Evolutionary conservation across 208 protist genomes (phyloP).

Genomic region (Tetramitus jugosus): DNA sequence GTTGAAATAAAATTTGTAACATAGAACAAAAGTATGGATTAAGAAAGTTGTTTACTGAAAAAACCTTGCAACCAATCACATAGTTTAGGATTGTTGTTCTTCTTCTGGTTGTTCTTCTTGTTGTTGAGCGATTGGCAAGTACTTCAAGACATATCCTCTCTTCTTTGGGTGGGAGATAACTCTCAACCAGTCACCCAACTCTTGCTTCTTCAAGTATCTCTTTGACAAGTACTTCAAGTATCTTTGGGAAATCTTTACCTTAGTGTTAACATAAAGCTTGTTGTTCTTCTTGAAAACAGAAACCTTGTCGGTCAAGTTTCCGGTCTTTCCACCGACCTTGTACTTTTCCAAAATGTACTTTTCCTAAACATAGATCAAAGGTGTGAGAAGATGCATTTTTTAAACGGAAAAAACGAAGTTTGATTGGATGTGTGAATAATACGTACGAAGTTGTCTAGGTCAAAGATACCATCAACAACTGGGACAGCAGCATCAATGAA

Average conservation of each 20-base stretch:
- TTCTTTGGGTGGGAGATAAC: conserved; percentile 82
- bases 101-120: conserved; percentile 52
- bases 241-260: conserved; percentile 91
- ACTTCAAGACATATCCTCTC: conserved; percentile 90
- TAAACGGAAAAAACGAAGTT: no score
- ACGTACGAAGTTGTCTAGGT: conserved; percentile 55
- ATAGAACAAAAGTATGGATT: no score
- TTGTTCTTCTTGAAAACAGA: conserved; percentile 70
- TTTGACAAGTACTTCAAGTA: conserved; percentile 99
- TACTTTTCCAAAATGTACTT: conserved; percentile 91
- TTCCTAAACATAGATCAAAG: no score
- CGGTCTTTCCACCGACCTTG: conserved; percentile 95
- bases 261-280: conserved; percentile 72
- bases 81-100: conserved; percentile 10
- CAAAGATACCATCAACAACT: conserved; percentile 55
- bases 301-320: conserved; percentile 88
- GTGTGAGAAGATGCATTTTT: no score
- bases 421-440: conserved; percentile 20
- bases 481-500: conserved; percentile 35
- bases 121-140: conserved; percentile 94
- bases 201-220: conserved; percentile 97
- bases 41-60: no score
- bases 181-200: conserved; percentile 92
- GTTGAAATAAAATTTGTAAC: no score
- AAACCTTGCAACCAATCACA: no score